Conservation (phyloP, 768 basidiomycete genomes). For the Terana coerulea region DNA sequence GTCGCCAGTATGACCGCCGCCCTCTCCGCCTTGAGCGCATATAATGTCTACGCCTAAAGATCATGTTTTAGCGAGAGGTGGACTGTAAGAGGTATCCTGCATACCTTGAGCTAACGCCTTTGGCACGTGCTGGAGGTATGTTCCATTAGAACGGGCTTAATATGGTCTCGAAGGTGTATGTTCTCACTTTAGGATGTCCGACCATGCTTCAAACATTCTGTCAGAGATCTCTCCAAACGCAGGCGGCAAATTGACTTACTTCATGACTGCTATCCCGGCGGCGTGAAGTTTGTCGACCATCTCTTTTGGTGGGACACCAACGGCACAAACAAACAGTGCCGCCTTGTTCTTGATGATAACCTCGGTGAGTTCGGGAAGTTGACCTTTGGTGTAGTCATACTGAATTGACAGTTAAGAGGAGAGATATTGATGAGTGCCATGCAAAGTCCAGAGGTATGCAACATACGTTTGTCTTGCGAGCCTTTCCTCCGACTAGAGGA, state of each 20-base stretch:
- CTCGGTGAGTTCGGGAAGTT: slow-evolving; percentile 72
- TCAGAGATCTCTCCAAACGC: not conserved
- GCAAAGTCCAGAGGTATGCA: no score
- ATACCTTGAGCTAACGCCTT: slow-evolving; percentile 73
- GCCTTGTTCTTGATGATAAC: slow-evolving; percentile 73
- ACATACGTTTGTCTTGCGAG: slow-evolving; percentile 75
- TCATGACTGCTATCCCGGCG: slow-evolving; percentile 81
- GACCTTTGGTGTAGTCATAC: slow-evolving; percentile 77
- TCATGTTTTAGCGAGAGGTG: not conserved
- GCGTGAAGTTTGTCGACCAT: slow-evolving; percentile 79
- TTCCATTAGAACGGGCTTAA: slow-evolving; percentile 22
- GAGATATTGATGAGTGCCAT: not conserved
- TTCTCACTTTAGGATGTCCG: slow-evolving; percentile 87
- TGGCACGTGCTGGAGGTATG: slow-evolving; percentile 70
- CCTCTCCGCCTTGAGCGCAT: slow-evolving; percentile 85
- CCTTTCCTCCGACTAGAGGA: slow-evolving; percentile 77
- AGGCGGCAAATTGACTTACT: slow-evolving; percentile 43
- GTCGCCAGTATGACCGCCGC: slow-evolving; percentile 86
- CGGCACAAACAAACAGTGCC: slow-evolving; percentile 77
- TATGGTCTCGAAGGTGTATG: not conserved
- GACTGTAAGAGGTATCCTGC: no score
- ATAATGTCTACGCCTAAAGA: slow-evolving; percentile 84
- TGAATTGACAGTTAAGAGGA: slow-evolving; percentile 16
- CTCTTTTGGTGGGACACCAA: slow-evolving; percentile 82
- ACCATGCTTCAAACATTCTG: slow-evolving; percentile 52